phyloP scores from a whole-genome alignment of 352 stramenopile species.

The Globisporangium orthogonon region DNA sequence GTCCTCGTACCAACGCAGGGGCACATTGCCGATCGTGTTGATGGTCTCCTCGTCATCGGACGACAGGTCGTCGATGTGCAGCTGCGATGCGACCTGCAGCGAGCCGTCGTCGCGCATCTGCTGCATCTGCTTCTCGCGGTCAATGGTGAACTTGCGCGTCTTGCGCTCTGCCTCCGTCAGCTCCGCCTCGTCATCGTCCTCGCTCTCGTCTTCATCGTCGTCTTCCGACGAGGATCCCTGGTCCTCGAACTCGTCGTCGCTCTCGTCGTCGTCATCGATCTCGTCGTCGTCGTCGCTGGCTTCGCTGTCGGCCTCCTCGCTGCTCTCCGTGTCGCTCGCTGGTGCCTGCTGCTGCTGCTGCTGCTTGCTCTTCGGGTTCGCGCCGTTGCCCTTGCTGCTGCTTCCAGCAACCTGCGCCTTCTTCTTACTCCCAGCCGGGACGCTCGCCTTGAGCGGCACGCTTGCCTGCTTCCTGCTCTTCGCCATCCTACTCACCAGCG shows the following conservation, averaged over 20 bases:
- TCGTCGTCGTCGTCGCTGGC: slow-evolving; percentile 20
- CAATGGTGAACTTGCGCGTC: slow-evolving; percentile 59
- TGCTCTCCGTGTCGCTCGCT: slow-evolving; percentile 18
- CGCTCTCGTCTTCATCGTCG: slow-evolving; percentile 49
- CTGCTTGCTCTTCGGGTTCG: slow-evolving; percentile 6
- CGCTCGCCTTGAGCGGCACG: slow-evolving; percentile 16
- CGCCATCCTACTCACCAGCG: slow-evolving; percentile 7
- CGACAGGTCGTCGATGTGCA: slow-evolving; percentile 98
- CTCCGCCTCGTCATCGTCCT: slow-evolving; percentile 63
- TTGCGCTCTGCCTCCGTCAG: slow-evolving; percentile 81
- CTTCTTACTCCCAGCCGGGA: slow-evolving; percentile 15
- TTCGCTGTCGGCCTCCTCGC: slow-evolving; percentile 15
- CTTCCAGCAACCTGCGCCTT: slow-evolving; percentile 10
- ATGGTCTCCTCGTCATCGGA: slow-evolving; percentile 96
- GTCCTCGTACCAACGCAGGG: slow-evolving; percentile 99
- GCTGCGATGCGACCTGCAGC: slow-evolving; percentile 73
- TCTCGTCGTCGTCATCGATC: slow-evolving; percentile 32
- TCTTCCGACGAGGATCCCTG: slow-evolving; percentile 82
- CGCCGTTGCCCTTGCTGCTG: not conserved
- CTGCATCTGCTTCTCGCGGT: slow-evolving; percentile 72
- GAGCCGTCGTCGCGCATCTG: slow-evolving; percentile 83
- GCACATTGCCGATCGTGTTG: slow-evolving; percentile 98
- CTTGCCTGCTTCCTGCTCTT: slow-evolving; percentile 10
- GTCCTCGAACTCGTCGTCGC: slow-evolving; percentile 78
- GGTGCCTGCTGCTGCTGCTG: slow-evolving; percentile 11